Base-by-base conservation (phyloP, 257 asterid genomes). In the Solanum okadae region DNA sequence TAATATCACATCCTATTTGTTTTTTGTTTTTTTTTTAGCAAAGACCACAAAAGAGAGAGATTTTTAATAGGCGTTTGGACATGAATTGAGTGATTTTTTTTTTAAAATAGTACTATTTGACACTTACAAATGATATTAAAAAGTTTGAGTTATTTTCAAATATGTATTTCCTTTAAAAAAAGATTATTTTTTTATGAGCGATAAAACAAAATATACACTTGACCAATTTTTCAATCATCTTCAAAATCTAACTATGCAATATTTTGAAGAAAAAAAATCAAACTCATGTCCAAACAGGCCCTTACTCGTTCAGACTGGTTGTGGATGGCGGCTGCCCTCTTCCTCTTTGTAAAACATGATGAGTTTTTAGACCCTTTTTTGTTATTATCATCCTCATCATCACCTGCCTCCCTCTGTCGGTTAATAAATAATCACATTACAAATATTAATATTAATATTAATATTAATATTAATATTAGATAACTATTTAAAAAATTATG, bases 261-360 rank as follows among this genome's bases (percentile, higher is more conserved):
- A 67, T n/a, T 65, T n/a, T 65, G 33, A 8, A 49, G 22, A 31
- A 31, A 70, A 71, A 15, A 71, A 15, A 31, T 1, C 2, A 31
- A 15, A 31, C 2, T 31, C 78, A 71, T 71, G 40, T 71, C 78
- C 42, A 71, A 71, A 71, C 6, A 5, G 4, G 40, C n/a, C 76
- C 76, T 71, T 94, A 96, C 99, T 44, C 98, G 94, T 92, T 95
- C 98, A 76, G 99, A 94, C 75, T 94, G 97, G 88, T 96, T 94
- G 87, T 95, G 98, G 79, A 92, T 84, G 8, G 98, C 99, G 59
- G 98, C 99, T 37, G 98, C 98, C 88, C 98, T 93, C 85, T 93
- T 92, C 91, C 94, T 96, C 90, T 94, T 95, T 67, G 94, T 92
- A 23, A 94, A 89, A 65, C 85, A 86, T 16, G 98, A 90, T 22